Conservation (phyloP, 2,329 filamentous ascomycete genomes). For the Plectosphaerella cucumerina region DNA sequence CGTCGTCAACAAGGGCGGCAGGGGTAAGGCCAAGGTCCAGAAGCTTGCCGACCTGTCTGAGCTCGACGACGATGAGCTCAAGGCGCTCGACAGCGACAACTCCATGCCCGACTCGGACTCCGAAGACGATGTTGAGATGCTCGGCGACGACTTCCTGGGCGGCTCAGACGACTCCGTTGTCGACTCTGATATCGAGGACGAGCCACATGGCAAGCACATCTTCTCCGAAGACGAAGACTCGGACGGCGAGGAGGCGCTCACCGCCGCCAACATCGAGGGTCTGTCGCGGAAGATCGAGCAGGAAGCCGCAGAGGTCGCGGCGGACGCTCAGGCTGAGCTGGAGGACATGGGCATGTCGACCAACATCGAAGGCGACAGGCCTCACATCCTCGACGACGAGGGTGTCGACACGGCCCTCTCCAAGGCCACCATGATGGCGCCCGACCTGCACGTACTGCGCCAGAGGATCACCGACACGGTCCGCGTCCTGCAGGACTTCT, state of each 20-base stretch:
- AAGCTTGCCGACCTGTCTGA: constrained; percentile 17
- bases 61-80: constrained; percentile 25
- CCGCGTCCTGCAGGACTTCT: constrained; percentile 84
- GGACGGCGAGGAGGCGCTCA: constrained; percentile 84
- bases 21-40: constrained; percentile 26
- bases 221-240: constrained; percentile 96
- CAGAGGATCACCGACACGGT: constrained; percentile 90
- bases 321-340: constrained; percentile 79
- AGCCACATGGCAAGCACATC: constrained; percentile 58
- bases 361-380: constrained; percentile 79
- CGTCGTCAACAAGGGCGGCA: constrained; percentile 20
- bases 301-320: constrained; percentile 71
- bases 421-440: constrained; percentile 65
- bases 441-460: constrained; percentile 84
- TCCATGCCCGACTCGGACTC: constrained; percentile 41
- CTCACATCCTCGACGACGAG: constrained; percentile 60
- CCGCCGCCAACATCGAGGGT: constrained; percentile 92
- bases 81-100: constrained; percentile 30
- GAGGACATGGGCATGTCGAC: constrained; percentile 84
- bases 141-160: constrained; percentile 58
- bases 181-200: constrained; percentile 66
- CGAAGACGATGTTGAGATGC: constrained; percentile 33
- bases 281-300: constrained; percentile 80
- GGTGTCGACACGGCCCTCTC: constrained; percentile 58
- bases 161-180: constrained; percentile 51